Percentiles rank a stretch among this genome's conserved stretches.
phyloP scores from a whole-genome alignment of 176 grass and related monocot species.

The Oryza coarctata region DNA sequence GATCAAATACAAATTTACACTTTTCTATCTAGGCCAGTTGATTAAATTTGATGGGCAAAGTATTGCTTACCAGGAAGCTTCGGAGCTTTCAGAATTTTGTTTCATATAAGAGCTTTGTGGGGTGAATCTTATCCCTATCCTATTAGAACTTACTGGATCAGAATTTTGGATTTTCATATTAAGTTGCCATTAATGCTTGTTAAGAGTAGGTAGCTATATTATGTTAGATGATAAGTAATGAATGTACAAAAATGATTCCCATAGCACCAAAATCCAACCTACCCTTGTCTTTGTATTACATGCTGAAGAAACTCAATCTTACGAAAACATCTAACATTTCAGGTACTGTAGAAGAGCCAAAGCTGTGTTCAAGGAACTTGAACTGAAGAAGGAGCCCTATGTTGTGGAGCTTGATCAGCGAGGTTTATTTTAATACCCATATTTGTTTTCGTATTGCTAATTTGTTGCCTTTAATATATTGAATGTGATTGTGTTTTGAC shows the following conservation, averaged over 20 bases:
- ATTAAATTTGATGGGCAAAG: neutral
- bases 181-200: neutral
- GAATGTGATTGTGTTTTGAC: neutral
- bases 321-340: neutral
- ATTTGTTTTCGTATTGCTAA: neutral
- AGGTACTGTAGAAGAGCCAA: conserved; percentile 74
- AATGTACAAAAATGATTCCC: neutral
- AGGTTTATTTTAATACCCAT: conserved; percentile 57
- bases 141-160: neutral
- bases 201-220: neutral
- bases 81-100: neutral
- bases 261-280: neutral
- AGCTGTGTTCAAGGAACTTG: conserved; percentile 64
- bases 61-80: neutral
- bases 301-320: conserved; percentile 6
- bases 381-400: conserved; percentile 59
- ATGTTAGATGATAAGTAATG: neutral
- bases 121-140: neutral
- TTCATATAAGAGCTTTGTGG: neutral
- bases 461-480: neutral
- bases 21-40: neutral
- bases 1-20: neutral
- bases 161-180: neutral
- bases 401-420: conserved; percentile 67
- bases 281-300: neutral